Evolutionary conservation across 1,284 basidiomycete genomes (phyloP).

Genomic region (Microbotryomycetes sp.): DNA sequence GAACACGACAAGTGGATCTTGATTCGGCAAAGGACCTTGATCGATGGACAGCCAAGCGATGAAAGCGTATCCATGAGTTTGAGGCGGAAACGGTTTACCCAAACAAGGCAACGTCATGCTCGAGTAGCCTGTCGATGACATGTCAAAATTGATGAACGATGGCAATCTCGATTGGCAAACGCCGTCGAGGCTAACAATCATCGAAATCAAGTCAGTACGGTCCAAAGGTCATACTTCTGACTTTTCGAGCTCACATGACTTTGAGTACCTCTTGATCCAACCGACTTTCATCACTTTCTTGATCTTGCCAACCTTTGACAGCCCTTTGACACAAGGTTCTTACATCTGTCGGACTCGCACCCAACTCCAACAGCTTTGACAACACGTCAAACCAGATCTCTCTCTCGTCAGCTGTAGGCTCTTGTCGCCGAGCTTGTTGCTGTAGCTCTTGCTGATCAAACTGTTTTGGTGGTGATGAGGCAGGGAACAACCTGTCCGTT

Average conservation of each 20-base stretch:
- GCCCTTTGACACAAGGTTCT: slow-evolving; percentile 2
- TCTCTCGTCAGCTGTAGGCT: background rate
- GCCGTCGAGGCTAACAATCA: background rate
- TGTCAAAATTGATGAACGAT: slow-evolving; percentile 14
- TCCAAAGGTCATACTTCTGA: no score
- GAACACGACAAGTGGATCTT: slow-evolving; percentile 5
- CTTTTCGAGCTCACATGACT: slow-evolving; percentile 9
- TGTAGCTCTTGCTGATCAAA: no score
- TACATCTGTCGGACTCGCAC: background rate
- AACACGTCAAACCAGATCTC: slow-evolving; percentile 1
- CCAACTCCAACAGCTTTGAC: slow-evolving; percentile 1
- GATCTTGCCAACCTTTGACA: background rate
- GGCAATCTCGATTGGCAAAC: slow-evolving; percentile 9
- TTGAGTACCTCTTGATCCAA: slow-evolving; percentile 3
- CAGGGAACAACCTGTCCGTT: slow-evolving; percentile 1
- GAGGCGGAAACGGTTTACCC: slow-evolving; percentile 8
- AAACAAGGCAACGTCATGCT: slow-evolving; percentile 8
- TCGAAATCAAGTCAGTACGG: no score
- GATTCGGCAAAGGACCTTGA: background rate
- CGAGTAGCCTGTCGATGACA: background rate
- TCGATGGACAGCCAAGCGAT: slow-evolving; percentile 18
- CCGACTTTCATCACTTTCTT: background rate
- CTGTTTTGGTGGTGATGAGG: no score
- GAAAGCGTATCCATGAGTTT: slow-evolving; percentile 20
- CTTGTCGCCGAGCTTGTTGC: no score